Evolutionary conservation across 208 protist species (phyloP).

Genomic region (Crithidia bombi): DNA sequence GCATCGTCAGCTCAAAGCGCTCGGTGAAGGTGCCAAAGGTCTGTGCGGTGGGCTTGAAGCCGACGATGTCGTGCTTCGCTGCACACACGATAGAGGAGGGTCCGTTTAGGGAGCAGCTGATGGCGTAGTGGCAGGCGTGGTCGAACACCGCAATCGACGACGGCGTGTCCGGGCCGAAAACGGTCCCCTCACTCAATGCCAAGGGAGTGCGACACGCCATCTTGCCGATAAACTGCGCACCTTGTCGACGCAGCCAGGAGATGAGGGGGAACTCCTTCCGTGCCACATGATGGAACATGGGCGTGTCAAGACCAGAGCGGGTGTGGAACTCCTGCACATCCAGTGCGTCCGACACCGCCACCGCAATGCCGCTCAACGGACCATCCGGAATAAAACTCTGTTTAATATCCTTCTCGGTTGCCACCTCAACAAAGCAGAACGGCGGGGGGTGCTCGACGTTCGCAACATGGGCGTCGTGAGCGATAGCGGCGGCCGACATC

Average conservation of each 20-base stretch:
- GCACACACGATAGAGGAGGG: constrained; percentile 67
- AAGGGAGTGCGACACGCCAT: constrained; percentile 72
- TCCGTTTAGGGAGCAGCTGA: constrained; percentile 73
- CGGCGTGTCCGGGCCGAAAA: constrained; percentile 59
- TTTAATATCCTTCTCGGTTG: constrained; percentile 54
- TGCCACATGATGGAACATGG: constrained; percentile 57
- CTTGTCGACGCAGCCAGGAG: constrained; percentile 78
- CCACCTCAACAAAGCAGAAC: constrained; percentile 71
- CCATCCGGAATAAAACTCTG: constrained; percentile 59
- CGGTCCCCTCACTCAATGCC: constrained; percentile 63
- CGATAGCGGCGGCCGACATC: constrained; percentile 54
- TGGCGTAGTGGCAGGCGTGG: constrained; percentile 78
- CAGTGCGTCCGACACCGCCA: constrained; percentile 77
- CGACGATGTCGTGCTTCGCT: constrained; percentile 69
- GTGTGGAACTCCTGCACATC: constrained; percentile 80
- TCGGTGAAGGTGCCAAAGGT: constrained; percentile 87
- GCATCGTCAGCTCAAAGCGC: constrained; percentile 58
- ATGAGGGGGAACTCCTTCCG: constrained; percentile 78
- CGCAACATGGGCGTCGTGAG: constrained; percentile 13
- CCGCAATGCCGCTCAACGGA: constrained; percentile 76
- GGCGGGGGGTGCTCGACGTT: constrained; percentile 15
- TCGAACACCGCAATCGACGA: constrained; percentile 51
- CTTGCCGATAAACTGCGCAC: constrained; percentile 82
- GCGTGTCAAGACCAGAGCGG: constrained; percentile 58
- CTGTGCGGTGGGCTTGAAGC: constrained; percentile 90